A percentile compares a stretch with the other conserved stretches of the same genome.
phyloP scores from a whole-genome alignment of 2,329 filamentous ascomycete genomes.

The Nannizzia gypsea region DNA sequence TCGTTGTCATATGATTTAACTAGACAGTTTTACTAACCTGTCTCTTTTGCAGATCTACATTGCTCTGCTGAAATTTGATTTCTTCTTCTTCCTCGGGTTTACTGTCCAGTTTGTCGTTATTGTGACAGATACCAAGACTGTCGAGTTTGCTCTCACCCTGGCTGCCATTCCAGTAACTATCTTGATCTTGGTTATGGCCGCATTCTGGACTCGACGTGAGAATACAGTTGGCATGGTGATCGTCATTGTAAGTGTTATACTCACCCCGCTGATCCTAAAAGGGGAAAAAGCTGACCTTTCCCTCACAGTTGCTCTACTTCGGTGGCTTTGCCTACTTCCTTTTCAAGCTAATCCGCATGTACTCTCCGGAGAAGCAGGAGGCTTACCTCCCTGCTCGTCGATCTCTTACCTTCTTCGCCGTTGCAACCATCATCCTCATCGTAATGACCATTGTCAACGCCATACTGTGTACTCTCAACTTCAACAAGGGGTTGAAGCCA shows the following conservation, averaged over 20 bases:
- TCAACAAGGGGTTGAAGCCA: slow-evolving; percentile 75
- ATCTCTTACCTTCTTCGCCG: slow-evolving; percentile 83
- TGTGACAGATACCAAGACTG: slow-evolving; percentile 55
- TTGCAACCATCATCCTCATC: slow-evolving; percentile 82
- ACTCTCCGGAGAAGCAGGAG: slow-evolving; percentile 47
- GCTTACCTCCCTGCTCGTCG: slow-evolving; percentile 69
- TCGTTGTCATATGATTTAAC: background rate
- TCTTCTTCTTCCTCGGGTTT: slow-evolving; percentile 99
- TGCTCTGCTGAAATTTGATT: slow-evolving; percentile 94
- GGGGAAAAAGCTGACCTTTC: background rate
- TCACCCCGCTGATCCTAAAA: background rate
- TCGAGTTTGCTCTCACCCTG: slow-evolving; percentile 77
- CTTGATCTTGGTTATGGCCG: slow-evolving; percentile 70
- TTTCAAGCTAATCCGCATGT: slow-evolving; percentile 97
- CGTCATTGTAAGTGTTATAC: slow-evolving; percentile 49
- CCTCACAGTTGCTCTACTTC: slow-evolving; percentile 58
- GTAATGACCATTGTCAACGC: slow-evolving; percentile 80
- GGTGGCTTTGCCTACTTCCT: slow-evolving; percentile 88
- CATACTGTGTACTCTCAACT: slow-evolving; percentile 79
- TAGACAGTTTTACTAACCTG: background rate
- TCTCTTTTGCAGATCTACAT: slow-evolving; percentile 67
- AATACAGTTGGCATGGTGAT: slow-evolving; percentile 63
- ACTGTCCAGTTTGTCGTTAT: slow-evolving; percentile 96
- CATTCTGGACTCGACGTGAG: slow-evolving; percentile 74
- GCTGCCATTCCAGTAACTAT: slow-evolving; percentile 88